Evolutionary conservation across 148 eudicot genomes (phyloP).

Genomic region (Chenopodium formosanum): DNA sequence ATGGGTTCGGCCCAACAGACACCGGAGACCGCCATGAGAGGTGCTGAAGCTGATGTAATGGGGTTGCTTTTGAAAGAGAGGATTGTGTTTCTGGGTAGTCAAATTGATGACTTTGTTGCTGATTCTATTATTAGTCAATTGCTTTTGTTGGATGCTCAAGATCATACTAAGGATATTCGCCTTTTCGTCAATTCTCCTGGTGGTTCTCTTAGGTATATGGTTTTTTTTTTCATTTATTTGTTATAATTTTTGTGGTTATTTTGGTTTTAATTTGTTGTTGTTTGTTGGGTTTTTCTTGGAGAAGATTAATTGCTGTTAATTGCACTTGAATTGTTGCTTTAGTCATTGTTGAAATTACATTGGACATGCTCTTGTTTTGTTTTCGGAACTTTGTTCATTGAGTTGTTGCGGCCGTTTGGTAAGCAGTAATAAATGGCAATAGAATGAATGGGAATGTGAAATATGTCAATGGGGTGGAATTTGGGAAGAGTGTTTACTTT

Average conservation of each 20-base stretch:
- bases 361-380: background rate
- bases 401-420: background rate
- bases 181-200: slow-evolving; percentile 82
- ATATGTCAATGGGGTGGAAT: background rate
- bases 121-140: slow-evolving; percentile 78
- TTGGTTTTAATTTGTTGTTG: background rate
- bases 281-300: background rate
- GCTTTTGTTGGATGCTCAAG: slow-evolving; percentile 75
- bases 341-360: background rate
- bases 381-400: background rate
- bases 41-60: slow-evolving; percentile 68
- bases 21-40: slow-evolving; percentile 63
- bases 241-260: background rate
- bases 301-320: background rate
- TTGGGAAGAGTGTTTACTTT: background rate
- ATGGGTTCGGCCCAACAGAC: slow-evolving; percentile 42
- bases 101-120: slow-evolving; percentile 74
- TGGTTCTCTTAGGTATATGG: slow-evolving; percentile 63
- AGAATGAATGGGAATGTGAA: background rate
- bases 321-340: background rate
- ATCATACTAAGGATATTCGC: slow-evolving; percentile 69
- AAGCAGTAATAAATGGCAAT: background rate
- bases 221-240: background rate
- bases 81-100: slow-evolving; percentile 69
- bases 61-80: slow-evolving; percentile 74